Conservation (phyloP, 768 basidiomycete genomes). For the Suillus decipiens region DNA sequence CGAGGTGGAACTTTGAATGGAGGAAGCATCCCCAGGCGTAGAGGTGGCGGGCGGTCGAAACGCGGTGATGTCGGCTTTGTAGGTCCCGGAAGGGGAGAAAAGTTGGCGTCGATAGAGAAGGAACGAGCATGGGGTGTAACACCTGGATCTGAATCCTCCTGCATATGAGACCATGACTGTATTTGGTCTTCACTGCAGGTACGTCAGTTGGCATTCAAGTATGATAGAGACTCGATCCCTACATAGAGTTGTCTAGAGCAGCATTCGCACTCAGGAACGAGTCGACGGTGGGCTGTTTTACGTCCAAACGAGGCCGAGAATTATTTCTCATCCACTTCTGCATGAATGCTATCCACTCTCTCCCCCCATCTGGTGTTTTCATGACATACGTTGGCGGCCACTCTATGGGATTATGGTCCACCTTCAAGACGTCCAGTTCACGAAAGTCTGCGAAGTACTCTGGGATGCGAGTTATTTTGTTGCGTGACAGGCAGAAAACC, state of each 20-base stretch:
- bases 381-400: constrained; percentile 79
- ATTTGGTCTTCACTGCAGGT: constrained; percentile 39
- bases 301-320: constrained; percentile 32
- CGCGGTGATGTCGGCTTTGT: constrained; percentile 29
- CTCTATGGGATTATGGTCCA: constrained; percentile 90
- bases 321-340: constrained; percentile 77
- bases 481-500: constrained; percentile 87
- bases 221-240: constrained; percentile 10
- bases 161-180: constrained; percentile 48
- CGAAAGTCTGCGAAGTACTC: constrained; percentile 73
- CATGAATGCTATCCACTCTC: constrained; percentile 70
- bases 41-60: constrained; percentile 46
- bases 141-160: constrained; percentile 38
- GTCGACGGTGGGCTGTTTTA: constrained; percentile 45
- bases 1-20: constrained; percentile 46
- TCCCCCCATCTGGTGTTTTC: constrained; percentile 53
- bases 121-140: constrained; percentile 56
- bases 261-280: constrained; percentile 48
- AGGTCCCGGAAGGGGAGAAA: constrained; percentile 41
- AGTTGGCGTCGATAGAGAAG: constrained; percentile 61
- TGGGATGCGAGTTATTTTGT: constrained; percentile 81
- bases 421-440: constrained; percentile 74
- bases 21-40: constrained; percentile 48
- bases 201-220: constrained; percentile 11
- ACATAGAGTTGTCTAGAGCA: constrained; percentile 36